Percentiles rank a stretch among this genome's conserved stretches.
Conservation (phyloP, 2,329 filamentous ascomycete species). For the Talaromyces sp. region DNA sequence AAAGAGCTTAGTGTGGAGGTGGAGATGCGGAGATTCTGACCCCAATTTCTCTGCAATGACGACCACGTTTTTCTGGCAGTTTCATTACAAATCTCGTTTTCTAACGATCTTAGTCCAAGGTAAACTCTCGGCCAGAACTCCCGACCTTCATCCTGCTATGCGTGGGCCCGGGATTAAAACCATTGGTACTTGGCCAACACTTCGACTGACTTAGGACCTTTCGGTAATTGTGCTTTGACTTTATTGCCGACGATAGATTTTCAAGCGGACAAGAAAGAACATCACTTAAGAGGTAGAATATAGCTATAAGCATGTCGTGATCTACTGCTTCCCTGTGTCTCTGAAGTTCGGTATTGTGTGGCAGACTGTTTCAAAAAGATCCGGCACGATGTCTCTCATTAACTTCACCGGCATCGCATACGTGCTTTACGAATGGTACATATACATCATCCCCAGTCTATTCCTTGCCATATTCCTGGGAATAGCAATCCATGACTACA, state of each 20-base stretch:
- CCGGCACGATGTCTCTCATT: background rate
- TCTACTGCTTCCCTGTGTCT: background rate
- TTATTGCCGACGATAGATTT: background rate
- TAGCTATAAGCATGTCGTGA: background rate
- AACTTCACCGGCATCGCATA: background rate
- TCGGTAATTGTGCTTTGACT: background rate
- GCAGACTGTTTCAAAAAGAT: background rate
- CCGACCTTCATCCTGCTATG: background rate
- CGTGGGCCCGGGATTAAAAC: background rate
- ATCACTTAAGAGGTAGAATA: background rate
- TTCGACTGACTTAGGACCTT: background rate
- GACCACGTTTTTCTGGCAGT: background rate
- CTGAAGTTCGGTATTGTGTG: background rate
- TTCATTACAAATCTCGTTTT: background rate
- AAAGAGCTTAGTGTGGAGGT: background rate
- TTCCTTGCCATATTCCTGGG: conserved; percentile 1
- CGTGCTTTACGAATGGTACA: background rate
- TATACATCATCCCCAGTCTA: background rate
- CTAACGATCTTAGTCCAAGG: background rate
- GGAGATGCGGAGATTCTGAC: background rate
- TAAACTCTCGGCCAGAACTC: background rate
- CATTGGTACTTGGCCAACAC: background rate
- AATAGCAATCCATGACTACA: conserved; percentile 27
- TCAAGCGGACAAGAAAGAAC: background rate
- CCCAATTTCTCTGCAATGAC: background rate